Base-by-base conservation (phyloP, 2,329 filamentous ascomycete species). In the Trichoderma sp. region DNA sequence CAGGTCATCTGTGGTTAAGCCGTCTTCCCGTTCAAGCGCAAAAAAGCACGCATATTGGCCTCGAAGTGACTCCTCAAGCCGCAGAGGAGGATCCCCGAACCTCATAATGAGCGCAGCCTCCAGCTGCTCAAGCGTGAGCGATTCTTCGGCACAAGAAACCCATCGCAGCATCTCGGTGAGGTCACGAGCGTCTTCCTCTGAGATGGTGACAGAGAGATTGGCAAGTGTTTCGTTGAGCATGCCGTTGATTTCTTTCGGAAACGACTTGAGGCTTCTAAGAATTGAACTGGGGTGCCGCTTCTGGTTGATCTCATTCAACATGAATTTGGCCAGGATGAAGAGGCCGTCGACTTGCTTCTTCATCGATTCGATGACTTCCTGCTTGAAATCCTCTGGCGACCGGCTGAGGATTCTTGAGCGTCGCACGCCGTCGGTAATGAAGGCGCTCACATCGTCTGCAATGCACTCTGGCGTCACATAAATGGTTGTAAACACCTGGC, bases 291-390 rank as follows among this genome's bases (percentile, higher is more conserved):
- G 81, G 54, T 84, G 83, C 3, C 79, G 77, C 68, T 84, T 80
- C 37, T 81, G 80, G 26, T 78, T 80, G 3, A 85, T 75, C 59
- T 87, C 84, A 5, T 81, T 81, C 3, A 87, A 68, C 83, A 85
- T 85, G 55, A 84, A 81, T 67, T 84, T 81, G 58, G 83, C 83
- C 56, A 83, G 78, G 24, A 85, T 82, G 71, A 85, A 85, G 21
- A 85, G 78, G 0, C 83, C 83, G 24, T 83, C 80, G 1, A 82
- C 83, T 24, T 81, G 80, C 6, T 77, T 76, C 4, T 77, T 77
- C 73, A 85, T 78, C 8, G 77, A 79, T 3, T 79, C 73, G 2
- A 82, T 76, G 4, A 85, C 78, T 37, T 80, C 77, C 16, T 78
- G 71, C 69, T 79, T 75, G 70, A 83, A 76, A 34, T 78, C 72